phyloP scores from a whole-genome alignment of 768 basidiomycete species.

The Pluteus cervinus region DNA sequence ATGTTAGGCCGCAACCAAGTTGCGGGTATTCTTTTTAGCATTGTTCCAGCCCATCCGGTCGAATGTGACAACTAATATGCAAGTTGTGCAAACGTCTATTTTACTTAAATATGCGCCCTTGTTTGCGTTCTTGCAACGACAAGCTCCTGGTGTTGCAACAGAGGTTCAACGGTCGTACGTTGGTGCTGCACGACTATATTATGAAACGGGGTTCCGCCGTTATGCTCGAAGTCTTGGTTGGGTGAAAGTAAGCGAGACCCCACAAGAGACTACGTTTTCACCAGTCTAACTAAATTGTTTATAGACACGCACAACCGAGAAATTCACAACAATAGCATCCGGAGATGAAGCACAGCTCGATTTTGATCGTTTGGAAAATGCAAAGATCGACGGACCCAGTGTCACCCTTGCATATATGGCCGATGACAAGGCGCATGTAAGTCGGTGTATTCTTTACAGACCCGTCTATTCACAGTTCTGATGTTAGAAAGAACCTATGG shows the following conservation, averaged over 20 bases:
- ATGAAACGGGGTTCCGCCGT: conserved; percentile 91
- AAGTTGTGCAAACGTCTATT: conserved; percentile 84
- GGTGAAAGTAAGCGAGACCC: conserved; percentile 52
- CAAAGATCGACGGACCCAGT: conserved; percentile 73
- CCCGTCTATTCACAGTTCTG: conserved; percentile 20
- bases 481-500: conserved; percentile 66
- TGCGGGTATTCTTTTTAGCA: conserved; percentile 80
- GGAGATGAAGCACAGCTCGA: conserved; percentile 37
- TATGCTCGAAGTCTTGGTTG: conserved; percentile 78
- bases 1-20: conserved; percentile 77
- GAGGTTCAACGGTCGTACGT: conserved; percentile 89
- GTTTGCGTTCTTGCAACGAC: conserved; percentile 80
- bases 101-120: conserved; percentile 79
- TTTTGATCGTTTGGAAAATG: conserved; percentile 54
- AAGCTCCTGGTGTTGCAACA: conserved; percentile 72
- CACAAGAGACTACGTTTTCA: not conserved
- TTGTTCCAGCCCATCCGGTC: conserved; percentile 77
- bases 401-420: conserved; percentile 84
- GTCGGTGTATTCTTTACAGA: conserved; percentile 17
- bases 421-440: conserved; percentile 82
- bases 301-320: conserved; percentile 67
- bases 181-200: conserved; percentile 80
- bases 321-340: conserved; percentile 54
- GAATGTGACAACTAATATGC: conserved; percentile 88
- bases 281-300: conserved; percentile 2